phyloP scores from a whole-genome alignment of 2,329 filamentous ascomycete genomes.

The Monilinia aucupariae region DNA sequence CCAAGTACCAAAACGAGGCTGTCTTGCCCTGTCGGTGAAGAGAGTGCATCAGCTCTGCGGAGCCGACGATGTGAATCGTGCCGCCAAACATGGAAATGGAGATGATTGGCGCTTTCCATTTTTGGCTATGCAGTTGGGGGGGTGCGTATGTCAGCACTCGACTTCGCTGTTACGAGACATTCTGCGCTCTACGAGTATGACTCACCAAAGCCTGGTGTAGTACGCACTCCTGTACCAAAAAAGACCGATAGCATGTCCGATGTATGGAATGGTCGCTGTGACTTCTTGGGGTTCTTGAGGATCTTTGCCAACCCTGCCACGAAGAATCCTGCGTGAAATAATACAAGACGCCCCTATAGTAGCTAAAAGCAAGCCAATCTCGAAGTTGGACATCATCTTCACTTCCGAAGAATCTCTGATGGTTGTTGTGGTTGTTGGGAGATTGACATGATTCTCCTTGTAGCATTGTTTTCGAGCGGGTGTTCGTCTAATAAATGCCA shows the following conservation, averaged over 20 bases:
- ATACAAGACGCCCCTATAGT: neutral
- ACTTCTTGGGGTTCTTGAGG: neutral
- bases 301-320: neutral
- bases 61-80: neutral
- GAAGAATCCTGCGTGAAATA: neutral
- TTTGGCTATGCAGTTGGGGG: neutral
- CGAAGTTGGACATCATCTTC: neutral
- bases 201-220: slow-evolving; percentile 4
- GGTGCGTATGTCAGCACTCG: neutral
- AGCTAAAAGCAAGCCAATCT: neutral
- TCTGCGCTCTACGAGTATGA: too few species aligned
- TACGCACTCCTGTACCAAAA: slow-evolving; percentile 9
- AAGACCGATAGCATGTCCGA: slow-evolving; percentile 3
- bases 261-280: neutral
- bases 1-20: slow-evolving; percentile 2
- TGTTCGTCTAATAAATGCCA: neutral
- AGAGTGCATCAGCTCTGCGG: neutral
- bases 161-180: neutral
- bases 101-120: slow-evolving; percentile 2
- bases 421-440: neutral
- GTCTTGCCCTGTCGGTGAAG: neutral
- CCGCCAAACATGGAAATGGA: slow-evolving; percentile 10
- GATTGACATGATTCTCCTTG: neutral
- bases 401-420: neutral
- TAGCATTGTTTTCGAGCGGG: neutral